Evolutionary conservation across 2,329 filamentous ascomycete species (phyloP).

Genomic region (Cladophialophora carrionii): DNA sequence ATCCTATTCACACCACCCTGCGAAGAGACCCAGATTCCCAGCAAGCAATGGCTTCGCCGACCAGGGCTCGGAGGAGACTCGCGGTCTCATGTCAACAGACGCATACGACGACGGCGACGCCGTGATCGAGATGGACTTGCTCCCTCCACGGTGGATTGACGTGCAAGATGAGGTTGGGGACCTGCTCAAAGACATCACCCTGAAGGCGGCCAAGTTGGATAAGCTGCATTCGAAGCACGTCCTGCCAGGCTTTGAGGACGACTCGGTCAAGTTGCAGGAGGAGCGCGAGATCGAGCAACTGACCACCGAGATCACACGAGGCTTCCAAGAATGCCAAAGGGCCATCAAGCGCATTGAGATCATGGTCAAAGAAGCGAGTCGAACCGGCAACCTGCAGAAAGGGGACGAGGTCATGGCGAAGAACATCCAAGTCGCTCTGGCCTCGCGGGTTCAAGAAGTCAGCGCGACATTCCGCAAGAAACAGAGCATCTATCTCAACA

Average conservation of each 20-base stretch:
- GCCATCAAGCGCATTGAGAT: slow-evolving; percentile 84
- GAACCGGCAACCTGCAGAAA: slow-evolving; percentile 68
- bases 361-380: slow-evolving; percentile 80
- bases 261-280: slow-evolving; percentile 82
- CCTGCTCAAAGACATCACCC: slow-evolving; percentile 75
- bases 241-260: slow-evolving; percentile 93
- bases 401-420: slow-evolving; percentile 94
- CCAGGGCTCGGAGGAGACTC: slow-evolving; percentile 67
- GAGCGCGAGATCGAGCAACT: slow-evolving; percentile 87
- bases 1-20: slow-evolving; percentile 93
- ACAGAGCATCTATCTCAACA: slow-evolving; percentile 93
- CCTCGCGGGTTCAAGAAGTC: slow-evolving; percentile 83
- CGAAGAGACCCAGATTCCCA: slow-evolving; percentile 75
- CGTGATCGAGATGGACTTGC: slow-evolving; percentile 96
- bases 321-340: slow-evolving; percentile 86
- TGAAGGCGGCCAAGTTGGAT: slow-evolving; percentile 81
- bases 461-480: slow-evolving; percentile 95
- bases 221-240: slow-evolving; percentile 97
- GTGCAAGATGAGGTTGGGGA: slow-evolving; percentile 92
- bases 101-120: slow-evolving; percentile 85
- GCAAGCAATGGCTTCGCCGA: slow-evolving; percentile 65
- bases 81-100: slow-evolving; percentile 80
- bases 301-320: slow-evolving; percentile 85
- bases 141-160: slow-evolving; percentile 95
- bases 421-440: slow-evolving; percentile 92